Conservation (phyloP, 2,329 filamentous ascomycete species). For the Cryphonectria radicalis region DNA sequence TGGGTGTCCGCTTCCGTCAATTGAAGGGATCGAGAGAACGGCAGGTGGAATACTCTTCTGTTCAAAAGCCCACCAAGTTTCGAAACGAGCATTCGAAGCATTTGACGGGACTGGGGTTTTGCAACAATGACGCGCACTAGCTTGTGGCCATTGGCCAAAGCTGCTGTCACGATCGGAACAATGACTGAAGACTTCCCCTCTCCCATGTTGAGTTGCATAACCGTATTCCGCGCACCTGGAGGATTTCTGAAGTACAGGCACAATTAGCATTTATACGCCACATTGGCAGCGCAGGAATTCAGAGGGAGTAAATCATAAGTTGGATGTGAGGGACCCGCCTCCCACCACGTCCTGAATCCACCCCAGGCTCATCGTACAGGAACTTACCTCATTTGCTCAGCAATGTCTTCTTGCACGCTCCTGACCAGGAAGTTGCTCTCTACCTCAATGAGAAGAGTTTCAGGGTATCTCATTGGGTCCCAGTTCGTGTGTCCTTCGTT, state of each 20-base stretch:
- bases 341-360: neutral
- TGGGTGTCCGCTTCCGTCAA: conserved; percentile 39
- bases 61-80: conserved; percentile 61
- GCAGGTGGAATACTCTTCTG: conserved; percentile 59
- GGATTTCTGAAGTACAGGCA: conserved; percentile 33
- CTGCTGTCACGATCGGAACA: conserved; percentile 63
- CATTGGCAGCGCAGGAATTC: neutral
- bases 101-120: conserved; percentile 65
- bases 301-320: neutral
- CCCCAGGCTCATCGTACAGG: neutral
- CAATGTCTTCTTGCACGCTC: conserved; percentile 61
- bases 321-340: neutral
- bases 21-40: conserved; percentile 58
- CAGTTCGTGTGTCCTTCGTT: conserved; percentile 62
- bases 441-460: conserved; percentile 67
- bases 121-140: conserved; percentile 64
- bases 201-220: conserved; percentile 74
- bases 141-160: conserved; percentile 53
- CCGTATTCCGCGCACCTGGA: conserved; percentile 46
- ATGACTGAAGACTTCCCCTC: conserved; percentile 74
- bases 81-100: conserved; percentile 57
- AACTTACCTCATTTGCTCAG: conserved; percentile 54
- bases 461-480: conserved; percentile 55
- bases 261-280: neutral
- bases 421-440: conserved; percentile 67